Evolutionary conservation across 208 protist species (phyloP).

Genomic region (Balamuthia mandrillaris): DNA sequence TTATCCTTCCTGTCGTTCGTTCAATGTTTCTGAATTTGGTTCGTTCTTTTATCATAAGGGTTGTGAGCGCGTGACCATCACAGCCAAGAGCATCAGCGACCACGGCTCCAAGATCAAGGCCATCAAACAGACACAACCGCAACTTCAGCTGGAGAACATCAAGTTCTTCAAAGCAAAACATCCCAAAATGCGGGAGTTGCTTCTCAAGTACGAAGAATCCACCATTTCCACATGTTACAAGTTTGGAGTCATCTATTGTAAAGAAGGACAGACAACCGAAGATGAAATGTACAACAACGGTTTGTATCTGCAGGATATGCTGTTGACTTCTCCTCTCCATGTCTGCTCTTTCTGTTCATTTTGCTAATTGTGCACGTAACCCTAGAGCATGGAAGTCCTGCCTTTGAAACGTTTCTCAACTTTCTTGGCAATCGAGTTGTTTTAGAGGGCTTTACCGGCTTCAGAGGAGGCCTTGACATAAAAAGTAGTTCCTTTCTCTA

Average conservation of each 20-base stretch:
- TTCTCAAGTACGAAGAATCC: not conserved
- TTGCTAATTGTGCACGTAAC: not conserved
- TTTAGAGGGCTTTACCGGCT: constrained; percentile 36
- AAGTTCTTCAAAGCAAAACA: too few species aligned
- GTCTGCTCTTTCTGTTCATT: not conserved
- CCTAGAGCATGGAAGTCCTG: constrained; percentile 35
- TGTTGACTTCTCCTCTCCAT: not conserved
- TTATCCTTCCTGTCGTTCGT: too few species aligned
- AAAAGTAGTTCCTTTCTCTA: not conserved
- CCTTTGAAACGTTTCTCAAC: constrained; percentile 38
- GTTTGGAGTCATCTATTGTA: constrained; percentile 39
- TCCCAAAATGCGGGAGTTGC: too few species aligned
- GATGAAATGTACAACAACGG: constrained; percentile 49
- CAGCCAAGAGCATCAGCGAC: too few species aligned
- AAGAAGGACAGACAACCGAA: constrained; percentile 39
- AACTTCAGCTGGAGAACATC: too few species aligned
- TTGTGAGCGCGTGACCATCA: too few species aligned
- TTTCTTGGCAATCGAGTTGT: constrained; percentile 47
- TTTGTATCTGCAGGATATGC: not conserved
- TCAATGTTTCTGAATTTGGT: too few species aligned
- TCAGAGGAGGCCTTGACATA: constrained; percentile 44
- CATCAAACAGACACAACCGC: too few species aligned
- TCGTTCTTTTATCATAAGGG: too few species aligned
- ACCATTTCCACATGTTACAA: constrained; percentile 34
- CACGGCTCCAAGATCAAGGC: too few species aligned